Conservation (phyloP, 768 basidiomycete genomes). For the Melanogaster broomeanus region DNA sequence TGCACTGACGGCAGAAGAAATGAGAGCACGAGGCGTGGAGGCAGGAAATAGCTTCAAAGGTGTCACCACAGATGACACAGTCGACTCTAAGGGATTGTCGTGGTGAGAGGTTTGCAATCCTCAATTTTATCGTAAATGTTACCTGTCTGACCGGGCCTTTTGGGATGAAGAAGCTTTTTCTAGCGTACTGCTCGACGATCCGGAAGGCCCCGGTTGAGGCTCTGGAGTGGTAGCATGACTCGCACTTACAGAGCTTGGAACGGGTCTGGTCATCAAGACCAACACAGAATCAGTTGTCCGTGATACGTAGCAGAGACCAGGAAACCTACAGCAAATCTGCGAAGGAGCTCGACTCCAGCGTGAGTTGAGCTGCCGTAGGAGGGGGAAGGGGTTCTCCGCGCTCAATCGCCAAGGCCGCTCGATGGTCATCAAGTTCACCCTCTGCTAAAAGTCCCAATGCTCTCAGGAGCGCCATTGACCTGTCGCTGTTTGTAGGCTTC, state of each 20-base stretch:
- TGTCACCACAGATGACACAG: slow-evolving; percentile 46
- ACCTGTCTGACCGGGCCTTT: neutral
- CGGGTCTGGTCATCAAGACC: neutral
- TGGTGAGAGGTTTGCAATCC: neutral
- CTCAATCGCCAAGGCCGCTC: slow-evolving; percentile 32
- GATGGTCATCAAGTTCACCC: neutral
- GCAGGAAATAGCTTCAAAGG: slow-evolving; percentile 12
- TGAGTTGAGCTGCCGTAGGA: slow-evolving; percentile 21
- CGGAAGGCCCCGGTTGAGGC: neutral
- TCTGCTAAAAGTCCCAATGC: neutral
- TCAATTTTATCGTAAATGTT: neutral
- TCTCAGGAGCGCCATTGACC: neutral
- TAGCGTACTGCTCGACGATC: neutral
- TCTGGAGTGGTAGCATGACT: slow-evolving; percentile 10
- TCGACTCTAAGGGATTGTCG: slow-evolving; percentile 16
- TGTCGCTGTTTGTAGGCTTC: neutral
- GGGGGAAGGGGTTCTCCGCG: slow-evolving; percentile 25
- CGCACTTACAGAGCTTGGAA: neutral
- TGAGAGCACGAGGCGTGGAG: slow-evolving; percentile 47
- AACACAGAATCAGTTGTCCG: neutral
- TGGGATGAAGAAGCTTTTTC: too few species aligned
- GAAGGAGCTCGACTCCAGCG: slow-evolving; percentile 14
- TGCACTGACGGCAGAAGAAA: slow-evolving; percentile 47
- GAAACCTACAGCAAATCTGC: slow-evolving; percentile 12
- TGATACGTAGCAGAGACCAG: neutral